phyloP scores from a whole-genome alignment of 345 rosid genomes.

The Trapa bicornis region DNA sequence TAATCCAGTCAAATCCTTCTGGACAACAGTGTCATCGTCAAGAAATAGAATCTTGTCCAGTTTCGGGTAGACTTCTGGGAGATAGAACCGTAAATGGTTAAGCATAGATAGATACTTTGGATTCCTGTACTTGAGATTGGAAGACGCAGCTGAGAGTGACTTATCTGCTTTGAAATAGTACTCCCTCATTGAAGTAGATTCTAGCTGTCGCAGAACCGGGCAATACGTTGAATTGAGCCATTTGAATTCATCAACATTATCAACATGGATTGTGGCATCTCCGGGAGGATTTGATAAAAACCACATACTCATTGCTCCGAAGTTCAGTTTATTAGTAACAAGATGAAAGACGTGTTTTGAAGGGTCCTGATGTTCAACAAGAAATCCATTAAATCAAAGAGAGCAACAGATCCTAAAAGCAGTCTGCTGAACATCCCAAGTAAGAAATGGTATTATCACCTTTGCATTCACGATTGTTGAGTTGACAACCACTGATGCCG shows the following conservation, averaged over 20 bases:
- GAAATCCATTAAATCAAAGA: not conserved
- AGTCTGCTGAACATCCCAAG: not conserved
- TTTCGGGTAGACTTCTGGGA: constrained; percentile 85
- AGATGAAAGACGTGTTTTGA: constrained; percentile 94
- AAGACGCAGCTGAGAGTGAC: constrained; percentile 65
- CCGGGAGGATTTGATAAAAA: constrained; percentile 89
- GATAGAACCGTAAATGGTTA: constrained; percentile 89
- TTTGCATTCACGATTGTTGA: constrained; percentile 84
- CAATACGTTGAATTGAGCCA: constrained; percentile 97
- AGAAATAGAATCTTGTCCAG: constrained; percentile 83
- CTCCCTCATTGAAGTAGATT: constrained; percentile 86
- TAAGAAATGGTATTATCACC: constrained; percentile 27
- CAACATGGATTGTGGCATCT: constrained; percentile 84
- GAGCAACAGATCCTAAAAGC: not conserved
- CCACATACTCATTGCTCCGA: constrained; percentile 99
- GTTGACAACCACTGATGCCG: constrained; percentile 98
- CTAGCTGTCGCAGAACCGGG: constrained; percentile 92
- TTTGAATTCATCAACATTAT: constrained; percentile 92
- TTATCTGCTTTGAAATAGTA: constrained; percentile 94
- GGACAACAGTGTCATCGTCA: constrained; percentile 95
- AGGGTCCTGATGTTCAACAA: constrained; percentile 52
- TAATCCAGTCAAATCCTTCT: constrained; percentile 79
- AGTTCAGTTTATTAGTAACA: constrained; percentile 87
- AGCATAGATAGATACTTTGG: constrained; percentile 98
- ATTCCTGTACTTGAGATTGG: constrained; percentile 87